Conservation (phyloP, 495 filamentous ascomycete genomes). For the Penicillium herquei region DNA sequence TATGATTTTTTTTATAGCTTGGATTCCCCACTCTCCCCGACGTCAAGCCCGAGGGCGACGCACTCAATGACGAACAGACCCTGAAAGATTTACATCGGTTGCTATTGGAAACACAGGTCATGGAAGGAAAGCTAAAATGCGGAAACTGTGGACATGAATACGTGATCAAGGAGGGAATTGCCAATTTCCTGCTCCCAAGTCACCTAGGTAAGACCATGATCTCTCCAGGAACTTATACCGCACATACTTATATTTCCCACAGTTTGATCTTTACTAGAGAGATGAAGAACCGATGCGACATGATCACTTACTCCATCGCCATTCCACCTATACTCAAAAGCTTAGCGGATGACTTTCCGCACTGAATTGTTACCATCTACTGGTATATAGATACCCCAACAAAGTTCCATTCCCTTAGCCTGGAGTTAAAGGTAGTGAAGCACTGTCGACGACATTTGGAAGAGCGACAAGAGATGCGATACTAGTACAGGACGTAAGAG, state of each 20-base stretch:
- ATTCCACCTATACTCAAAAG: background rate
- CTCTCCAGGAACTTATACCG: background rate
- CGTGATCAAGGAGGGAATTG: conserved; percentile 88
- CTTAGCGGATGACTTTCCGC: too few species aligned
- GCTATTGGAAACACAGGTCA: conserved; percentile 85
- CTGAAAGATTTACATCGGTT: conserved; percentile 76
- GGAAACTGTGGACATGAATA: conserved; percentile 92
- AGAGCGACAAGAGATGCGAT: background rate
- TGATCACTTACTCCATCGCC: background rate
- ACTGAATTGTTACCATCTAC: background rate
- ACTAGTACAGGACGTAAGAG: too few species aligned
- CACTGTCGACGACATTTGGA: background rate
- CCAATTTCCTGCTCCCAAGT: conserved; percentile 91
- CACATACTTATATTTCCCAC: conserved; percentile 3
- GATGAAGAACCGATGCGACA: background rate
- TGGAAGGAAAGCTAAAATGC: conserved; percentile 84
- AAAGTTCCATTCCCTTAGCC: background rate
- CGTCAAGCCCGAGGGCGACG: conserved; percentile 58
- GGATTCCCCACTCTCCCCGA: conserved; percentile 77
- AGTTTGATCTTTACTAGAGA: background rate
- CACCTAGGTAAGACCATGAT: conserved; percentile 64
- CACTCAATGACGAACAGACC: conserved; percentile 58
- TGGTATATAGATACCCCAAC: background rate
- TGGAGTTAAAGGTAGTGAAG: too few species aligned
- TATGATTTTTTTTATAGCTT: conserved; percentile 49